A percentile compares a stretch with the other conserved stretches of the same genome.
These are phyloP conservation scores for Pinus taeda DNA, from an alignment of 75 land plant species.

Conservation along the genomic window DNA sequence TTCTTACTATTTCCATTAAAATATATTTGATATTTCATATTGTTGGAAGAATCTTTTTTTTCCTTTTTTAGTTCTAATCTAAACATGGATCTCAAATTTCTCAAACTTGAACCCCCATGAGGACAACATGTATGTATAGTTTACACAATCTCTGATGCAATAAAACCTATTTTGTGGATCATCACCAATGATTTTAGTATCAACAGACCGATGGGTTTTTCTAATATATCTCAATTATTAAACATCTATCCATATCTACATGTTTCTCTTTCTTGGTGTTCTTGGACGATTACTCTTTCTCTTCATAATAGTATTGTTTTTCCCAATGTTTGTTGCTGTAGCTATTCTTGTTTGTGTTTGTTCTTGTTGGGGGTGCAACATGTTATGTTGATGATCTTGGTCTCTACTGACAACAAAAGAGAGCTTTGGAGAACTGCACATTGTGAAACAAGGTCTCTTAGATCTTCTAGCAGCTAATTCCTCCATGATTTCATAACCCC, in stretches of 20 bases:
- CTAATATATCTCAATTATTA: not conserved
- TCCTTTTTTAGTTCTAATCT: not conserved
- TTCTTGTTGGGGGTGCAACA: too few relatives aligned
- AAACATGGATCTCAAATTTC: too few relatives aligned
- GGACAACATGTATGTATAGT: too few relatives aligned
- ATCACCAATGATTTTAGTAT: slow-evolving; percentile 1
- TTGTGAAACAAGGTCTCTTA: not conserved
- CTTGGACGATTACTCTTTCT: slow-evolving; percentile 68
- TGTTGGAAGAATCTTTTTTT: not conserved
- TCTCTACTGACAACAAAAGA: not conserved
- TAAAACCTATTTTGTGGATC: not conserved
- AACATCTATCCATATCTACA: not conserved
- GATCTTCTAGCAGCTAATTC: slow-evolving; percentile 18
- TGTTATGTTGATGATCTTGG: too few relatives aligned
- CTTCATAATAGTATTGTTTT: slow-evolving; percentile 23
- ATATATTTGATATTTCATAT: not conserved
- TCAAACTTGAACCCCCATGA: too few relatives aligned
- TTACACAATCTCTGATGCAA: too few relatives aligned
- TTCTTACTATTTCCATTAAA: not conserved
- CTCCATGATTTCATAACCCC: not conserved
- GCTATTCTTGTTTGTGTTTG: slow-evolving; percentile 11
- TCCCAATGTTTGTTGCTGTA: slow-evolving; percentile 9
- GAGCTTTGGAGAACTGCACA: not conserved
- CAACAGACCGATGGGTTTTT: not conserved
- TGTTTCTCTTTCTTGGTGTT: slow-evolving; percentile 54